Evolutionary conservation across 83 land plant genomes (phyloP).

Genomic region (Diphasiastrum complanatum): DNA sequence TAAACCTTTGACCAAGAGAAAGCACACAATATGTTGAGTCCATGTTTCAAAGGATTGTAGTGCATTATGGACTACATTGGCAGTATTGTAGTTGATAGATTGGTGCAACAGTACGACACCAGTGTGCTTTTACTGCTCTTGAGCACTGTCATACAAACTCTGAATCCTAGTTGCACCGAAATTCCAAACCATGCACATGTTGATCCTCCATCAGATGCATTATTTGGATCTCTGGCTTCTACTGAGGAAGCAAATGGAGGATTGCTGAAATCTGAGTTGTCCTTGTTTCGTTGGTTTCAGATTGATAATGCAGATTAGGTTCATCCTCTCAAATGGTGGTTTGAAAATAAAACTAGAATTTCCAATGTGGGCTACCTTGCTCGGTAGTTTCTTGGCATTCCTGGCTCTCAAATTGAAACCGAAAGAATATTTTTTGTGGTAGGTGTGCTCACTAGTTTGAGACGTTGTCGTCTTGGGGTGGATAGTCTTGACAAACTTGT

Average conservation of each 20-base stretch:
- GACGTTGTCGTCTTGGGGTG: not conserved
- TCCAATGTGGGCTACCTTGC: not conserved
- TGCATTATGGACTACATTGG: too few relatives aligned
- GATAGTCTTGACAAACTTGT: constrained; percentile 4
- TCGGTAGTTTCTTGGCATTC: not conserved
- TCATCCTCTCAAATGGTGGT: not conserved
- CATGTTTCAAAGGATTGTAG: too few relatives aligned
- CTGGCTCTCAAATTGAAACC: not conserved
- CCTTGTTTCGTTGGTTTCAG: not conserved
- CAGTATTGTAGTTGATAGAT: too few relatives aligned
- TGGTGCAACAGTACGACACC: too few relatives aligned
- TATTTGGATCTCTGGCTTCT: too few relatives aligned
- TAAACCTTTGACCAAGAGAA: too few relatives aligned
- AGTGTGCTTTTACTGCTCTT: too few relatives aligned
- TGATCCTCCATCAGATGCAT: too few relatives aligned
- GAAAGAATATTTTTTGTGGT: not conserved
- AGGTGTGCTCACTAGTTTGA: not conserved
- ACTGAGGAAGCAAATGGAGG: not conserved
- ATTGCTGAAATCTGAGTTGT: not conserved
- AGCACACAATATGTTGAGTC: too few relatives aligned
- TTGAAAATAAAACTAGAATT: not conserved
- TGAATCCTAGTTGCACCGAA: too few relatives aligned
- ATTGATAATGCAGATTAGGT: not conserved
- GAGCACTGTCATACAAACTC: too few relatives aligned
- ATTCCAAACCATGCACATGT: too few relatives aligned